Conservation (phyloP, 208 protist genomes). For the Trypanosoma platydactyli region DNA sequence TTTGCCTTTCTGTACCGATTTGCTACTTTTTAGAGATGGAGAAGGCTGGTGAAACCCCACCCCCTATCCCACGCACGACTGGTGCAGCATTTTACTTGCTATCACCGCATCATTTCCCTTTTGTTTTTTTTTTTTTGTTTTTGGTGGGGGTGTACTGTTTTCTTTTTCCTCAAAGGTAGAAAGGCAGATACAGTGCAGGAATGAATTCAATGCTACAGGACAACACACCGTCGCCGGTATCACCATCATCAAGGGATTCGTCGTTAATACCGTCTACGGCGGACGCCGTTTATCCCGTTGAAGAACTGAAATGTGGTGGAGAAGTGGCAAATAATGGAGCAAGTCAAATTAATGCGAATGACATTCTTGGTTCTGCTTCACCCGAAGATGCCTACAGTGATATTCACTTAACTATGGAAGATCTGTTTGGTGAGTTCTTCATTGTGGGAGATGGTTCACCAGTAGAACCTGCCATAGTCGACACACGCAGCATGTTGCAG, state of each 20-base stretch:
- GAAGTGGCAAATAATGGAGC: not conserved
- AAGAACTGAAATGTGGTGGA: not conserved
- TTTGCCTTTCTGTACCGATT: conserved; percentile 1
- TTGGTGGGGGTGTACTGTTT: too few species aligned
- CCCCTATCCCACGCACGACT: too few species aligned
- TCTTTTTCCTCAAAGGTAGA: too few species aligned
- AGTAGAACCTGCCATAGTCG: conserved; percentile 55
- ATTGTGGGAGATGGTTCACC: conserved; percentile 25
- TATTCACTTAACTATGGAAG: conserved; percentile 34
- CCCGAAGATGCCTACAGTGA: conserved; percentile 13
- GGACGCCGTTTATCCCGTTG: not conserved
- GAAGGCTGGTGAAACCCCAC: too few species aligned
- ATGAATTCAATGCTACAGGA: too few species aligned
- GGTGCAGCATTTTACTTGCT: too few species aligned
- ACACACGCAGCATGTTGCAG: conserved; percentile 58
- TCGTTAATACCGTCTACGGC: not conserved
- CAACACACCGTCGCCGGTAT: conserved; percentile 6
- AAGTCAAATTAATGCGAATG: not conserved
- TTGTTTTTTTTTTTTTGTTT: too few species aligned
- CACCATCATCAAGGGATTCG: not conserved
- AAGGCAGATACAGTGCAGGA: too few species aligned
- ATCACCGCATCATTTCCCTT: too few species aligned
- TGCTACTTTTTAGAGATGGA: too few species aligned
- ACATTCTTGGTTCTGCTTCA: too few species aligned
- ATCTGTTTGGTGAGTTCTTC: conserved; percentile 71